Base-by-base conservation (phyloP, 2,329 filamentous ascomycete genomes). In the Fusarium dlaminii region DNA sequence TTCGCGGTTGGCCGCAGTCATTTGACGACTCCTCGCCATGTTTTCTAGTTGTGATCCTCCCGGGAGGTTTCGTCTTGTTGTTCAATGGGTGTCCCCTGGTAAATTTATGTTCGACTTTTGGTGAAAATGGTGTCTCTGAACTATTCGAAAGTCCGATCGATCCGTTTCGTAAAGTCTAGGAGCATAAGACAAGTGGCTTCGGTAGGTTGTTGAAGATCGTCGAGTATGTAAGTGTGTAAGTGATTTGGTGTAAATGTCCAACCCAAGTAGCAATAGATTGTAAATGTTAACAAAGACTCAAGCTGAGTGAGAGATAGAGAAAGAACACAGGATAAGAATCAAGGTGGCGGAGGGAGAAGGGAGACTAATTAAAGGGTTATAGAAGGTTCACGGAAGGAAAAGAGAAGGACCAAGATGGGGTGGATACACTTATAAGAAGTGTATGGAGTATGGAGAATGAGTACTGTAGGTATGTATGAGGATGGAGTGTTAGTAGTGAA, bases 361-460 rank as follows among this genome's bases (percentile, higher is more conserved):
- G 75, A 70, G 71, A 72, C 69, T 76, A 72, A 73, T 73, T 76
- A 76, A 73, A 76, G 72, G 67, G 65, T 64, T 61, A 62, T 72
- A 76, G 77, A 77, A 77, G 76, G 74, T 73, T 77, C 75, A 54
- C 74, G 58, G 76, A 75, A 76, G 72, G 70, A 61, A 71, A 73
- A 75, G 68, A 72, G 70, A 75, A 77, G 76, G 73, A 70, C 73
- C 75, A 75, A 73, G 73, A 76, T 74, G 75, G 80, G 79, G 77
- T 77, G 80, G 75, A 78, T 81, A 79, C 72, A 78, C 78, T 80
- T 81, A 81, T 81, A 80, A 77, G 73, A 79, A 64, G 43, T 42
- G 42, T 51, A 61, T 34, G 58, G 48, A 61, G 46, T 61, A 55
- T 61, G 36, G 57, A 60, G 45, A 32, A 54, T 54, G 22, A 46